A percentile compares a stretch with the other conserved stretches of the same genome.
Evolutionary conservation across 78 protist genomes (phyloP).

Genomic region (slime mould (Dictyostelium discoideum)): DNA sequence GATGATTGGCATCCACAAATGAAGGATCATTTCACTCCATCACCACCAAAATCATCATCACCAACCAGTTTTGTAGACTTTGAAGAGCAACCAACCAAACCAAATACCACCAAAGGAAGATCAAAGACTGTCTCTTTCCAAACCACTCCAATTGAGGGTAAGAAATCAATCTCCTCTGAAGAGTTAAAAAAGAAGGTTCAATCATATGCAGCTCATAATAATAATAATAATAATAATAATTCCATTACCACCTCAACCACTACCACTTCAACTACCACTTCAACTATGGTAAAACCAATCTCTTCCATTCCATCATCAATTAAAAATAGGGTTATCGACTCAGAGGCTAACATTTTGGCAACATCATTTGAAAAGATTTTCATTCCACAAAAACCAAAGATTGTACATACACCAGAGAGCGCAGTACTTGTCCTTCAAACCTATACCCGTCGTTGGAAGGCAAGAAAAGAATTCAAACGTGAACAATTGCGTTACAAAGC

Average conservation of each 20-base stretch:
- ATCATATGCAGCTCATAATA: not conserved
- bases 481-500: constrained; percentile 57
- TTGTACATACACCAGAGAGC: constrained; percentile 33
- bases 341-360: constrained; percentile 21
- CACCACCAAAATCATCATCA: not conserved
- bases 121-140: constrained; percentile 62
- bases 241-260: not conserved
- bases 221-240: no score
- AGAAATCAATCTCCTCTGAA: constrained; percentile 44
- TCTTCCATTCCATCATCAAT: constrained; percentile 2
- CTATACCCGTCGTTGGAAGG: constrained; percentile 64
- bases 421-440: constrained; percentile 52
- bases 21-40: not conserved
- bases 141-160: constrained; percentile 30
- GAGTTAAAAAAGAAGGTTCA: constrained; percentile 25
- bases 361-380: constrained; percentile 63
- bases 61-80: not conserved
- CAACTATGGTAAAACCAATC: not conserved
- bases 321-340: not conserved
- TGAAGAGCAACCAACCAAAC: not conserved
- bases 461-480: constrained; percentile 51
- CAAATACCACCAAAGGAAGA: not conserved
- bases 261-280: not conserved
- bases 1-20: constrained; percentile 71
- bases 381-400: constrained; percentile 12